These are phyloP conservation scores for Blastomyces silverae DNA, from an alignment of 2,329 filamentous ascomycete species.

Conservation along the genomic window DNA sequence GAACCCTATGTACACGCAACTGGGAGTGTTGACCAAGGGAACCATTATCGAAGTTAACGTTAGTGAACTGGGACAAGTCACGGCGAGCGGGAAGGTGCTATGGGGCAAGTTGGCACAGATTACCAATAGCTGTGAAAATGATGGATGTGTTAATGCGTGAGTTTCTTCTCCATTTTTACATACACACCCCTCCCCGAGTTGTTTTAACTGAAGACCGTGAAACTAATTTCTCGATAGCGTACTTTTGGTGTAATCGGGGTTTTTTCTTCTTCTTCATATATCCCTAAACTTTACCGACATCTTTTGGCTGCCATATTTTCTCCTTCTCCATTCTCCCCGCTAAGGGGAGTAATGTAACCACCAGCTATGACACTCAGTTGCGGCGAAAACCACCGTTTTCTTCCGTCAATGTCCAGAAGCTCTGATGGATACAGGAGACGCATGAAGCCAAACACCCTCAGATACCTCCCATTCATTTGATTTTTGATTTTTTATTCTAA, in stretches of 20 bases:
- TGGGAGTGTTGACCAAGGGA: conserved; percentile 82
- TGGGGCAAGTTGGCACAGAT: conserved; percentile 82
- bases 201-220: neutral
- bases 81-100: conserved; percentile 83
- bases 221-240: conserved; percentile 18
- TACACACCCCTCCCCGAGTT: neutral
- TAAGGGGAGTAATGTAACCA: neutral
- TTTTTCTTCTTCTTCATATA: neutral
- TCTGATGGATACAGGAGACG: neutral
- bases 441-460: neutral
- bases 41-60: conserved; percentile 89
- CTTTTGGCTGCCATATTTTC: conserved; percentile 17
- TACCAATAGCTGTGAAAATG: conserved; percentile 50
- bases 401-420: neutral
- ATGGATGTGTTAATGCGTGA: conserved; percentile 55
- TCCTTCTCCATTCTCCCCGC: neutral
- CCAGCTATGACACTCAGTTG: neutral
- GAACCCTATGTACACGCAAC: conserved; percentile 83
- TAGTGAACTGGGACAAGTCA: conserved; percentile 81
- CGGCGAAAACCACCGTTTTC: neutral
- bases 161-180: conserved; percentile 22
- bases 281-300: conserved; percentile 16
- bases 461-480: neutral
- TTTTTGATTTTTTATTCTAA: neutral
- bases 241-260: conserved; percentile 21